Base-by-base conservation (phyloP, 805 yeast species). In the Candida parachauliodes region DNA sequence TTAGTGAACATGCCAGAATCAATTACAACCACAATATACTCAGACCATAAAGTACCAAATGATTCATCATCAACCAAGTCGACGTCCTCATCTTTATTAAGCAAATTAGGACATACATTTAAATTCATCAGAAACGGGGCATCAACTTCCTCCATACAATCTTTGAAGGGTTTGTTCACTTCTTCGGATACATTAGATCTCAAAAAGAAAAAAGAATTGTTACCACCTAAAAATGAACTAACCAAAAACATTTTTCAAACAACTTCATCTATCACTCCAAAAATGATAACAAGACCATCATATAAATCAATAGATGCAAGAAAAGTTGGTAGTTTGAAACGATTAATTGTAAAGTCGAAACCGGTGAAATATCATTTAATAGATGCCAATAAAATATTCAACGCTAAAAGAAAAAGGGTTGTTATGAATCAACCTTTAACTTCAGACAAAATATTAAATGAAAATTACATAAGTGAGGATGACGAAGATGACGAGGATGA, bases 281-380 rank as follows among this genome's bases (percentile, higher is more conserved):
- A 32, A 30, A 17, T 24, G n/a, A 37, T 32, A n/a, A 15, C 36
- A 7, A 39, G 36, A 27, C 43, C 45, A 8, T 33, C 36, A 29
- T 40, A 36, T 30, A 38, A 40, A 17, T 33, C 48, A 9, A 41
- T 45, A 20, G 48, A 44, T 20, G 39, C 46, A 7, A 43, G 51
- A 18, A 45, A 50, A 11, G 48, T 45, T 1, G 62, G 63, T 2
- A 57, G 59, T 23, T 47, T 62, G 40, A 65, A 61, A 37, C 56
- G 59, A 32, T 50, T 68, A 32, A 57, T 65, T 4, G 62, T 68
- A 34, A 64, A 63, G 34, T 57, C 69, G 2, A 63, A 62, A 37
- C 74, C 73, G 2, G 48, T 57, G 29, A 63, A 64, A 28, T 68
- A 58, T 43, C 72, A 68, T 42, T 44, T 65, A 20, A 68, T 68